Base-by-base conservation (phyloP, 1,284 basidiomycete species). In the Tetrapyrgos nigripes region DNA sequence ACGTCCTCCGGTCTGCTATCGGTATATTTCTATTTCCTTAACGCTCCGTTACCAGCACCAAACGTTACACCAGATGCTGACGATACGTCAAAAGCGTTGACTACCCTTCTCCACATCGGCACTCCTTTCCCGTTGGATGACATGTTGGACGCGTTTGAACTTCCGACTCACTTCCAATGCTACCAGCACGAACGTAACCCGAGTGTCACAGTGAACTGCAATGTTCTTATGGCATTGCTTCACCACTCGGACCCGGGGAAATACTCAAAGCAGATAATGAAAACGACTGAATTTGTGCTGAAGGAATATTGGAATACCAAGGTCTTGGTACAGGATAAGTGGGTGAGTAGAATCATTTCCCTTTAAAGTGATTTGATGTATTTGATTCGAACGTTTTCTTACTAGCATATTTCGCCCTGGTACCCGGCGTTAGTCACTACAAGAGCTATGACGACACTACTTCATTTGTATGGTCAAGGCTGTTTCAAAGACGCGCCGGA, bases 1-100 rank as follows among this genome's bases (percentile, higher is more conserved):
- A 46, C n/a, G 31, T 28, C 6, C 4, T 10, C 33, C 24, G 5
- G 11, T 47, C 29, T 54, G 29, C 13, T 46, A 4, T 43, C 27
- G 9, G 10, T 28, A 11, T 21, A 47, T 19, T 33, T 13, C 27
- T 19, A 26, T 23, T 21, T 26, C 24, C 35, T 24, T n/a, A 28
- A 28, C 21, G 23, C 17, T 43, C 4, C 24, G 10, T 9, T 28
- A 14, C n/a, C 27, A 50, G 48, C 48, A 17, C 48, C 51, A 9
- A 53, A 44, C 40, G 51, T 53, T 26, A 44, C 51, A 26, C 51
- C 51, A 23, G 53, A 54, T 54, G 53, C 53, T 31, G 53, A 54
- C 33, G 53, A 54, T 47, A 54, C 43, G 2, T 44, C 53, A 23
- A 54, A 54, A 23, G 43, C 44, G 8, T 17, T 54, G 17, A 26